These are phyloP conservation scores for Gyromitra esculenta DNA, from an alignment of 2,329 filamentous ascomycete genomes.

Conservation along the genomic window DNA sequence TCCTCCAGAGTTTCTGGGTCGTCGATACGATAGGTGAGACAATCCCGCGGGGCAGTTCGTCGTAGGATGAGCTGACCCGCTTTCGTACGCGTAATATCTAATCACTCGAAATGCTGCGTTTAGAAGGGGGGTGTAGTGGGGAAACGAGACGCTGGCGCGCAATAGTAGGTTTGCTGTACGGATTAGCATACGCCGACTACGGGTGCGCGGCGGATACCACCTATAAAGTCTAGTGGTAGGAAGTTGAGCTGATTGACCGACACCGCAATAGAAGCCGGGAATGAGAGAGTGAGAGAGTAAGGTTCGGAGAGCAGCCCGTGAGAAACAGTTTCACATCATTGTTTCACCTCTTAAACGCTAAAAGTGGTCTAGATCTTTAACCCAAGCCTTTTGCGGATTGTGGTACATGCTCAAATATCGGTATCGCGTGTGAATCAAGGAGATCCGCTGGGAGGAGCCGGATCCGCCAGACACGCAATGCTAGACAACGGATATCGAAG, in stretches of 20 bases:
- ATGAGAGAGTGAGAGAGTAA: background rate
- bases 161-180: background rate
- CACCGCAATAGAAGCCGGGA: conserved; percentile 1
- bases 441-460: background rate
- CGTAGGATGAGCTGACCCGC: background rate
- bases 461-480: conserved; percentile 1
- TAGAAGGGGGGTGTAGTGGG: background rate
- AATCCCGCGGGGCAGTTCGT: background rate
- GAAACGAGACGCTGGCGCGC: conserved; percentile 15
- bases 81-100: conserved; percentile 12
- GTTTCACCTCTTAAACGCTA: background rate
- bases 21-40: conserved; percentile 7
- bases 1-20: conserved; percentile 3
- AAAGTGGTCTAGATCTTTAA: conserved; percentile 8
- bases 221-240: background rate
- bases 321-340: conserved; percentile 20
- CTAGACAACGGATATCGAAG: background rate
- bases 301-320: background rate
- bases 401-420: conserved; percentile 6
- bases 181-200: background rate
- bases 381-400: background rate
- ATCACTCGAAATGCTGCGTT: conserved; percentile 5
- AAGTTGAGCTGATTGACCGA: background rate
- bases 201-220: conserved; percentile 13
- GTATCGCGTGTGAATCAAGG: conserved; percentile 13